Conservation (phyloP, 164 flowering plant genomes). For the Pachysandra terminalis region DNA sequence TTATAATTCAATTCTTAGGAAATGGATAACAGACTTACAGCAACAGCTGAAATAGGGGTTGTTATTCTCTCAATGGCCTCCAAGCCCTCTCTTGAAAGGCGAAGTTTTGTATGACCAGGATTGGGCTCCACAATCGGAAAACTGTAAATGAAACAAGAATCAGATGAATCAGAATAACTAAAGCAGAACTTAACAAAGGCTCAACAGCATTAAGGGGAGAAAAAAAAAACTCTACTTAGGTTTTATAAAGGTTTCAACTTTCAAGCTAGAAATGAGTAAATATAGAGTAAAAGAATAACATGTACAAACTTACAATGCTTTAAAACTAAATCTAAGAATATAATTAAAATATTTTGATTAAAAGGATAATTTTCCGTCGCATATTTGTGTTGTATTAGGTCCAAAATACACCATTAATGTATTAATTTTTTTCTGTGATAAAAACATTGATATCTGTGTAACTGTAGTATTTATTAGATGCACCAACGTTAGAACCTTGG, state of each 20-base stretch:
- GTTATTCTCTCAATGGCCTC: slow-evolving; percentile 84
- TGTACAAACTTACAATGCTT: neutral
- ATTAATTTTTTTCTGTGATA: no score
- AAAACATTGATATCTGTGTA: no score
- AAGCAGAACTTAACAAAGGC: neutral
- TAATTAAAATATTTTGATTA: no score
- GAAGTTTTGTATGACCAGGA: slow-evolving; percentile 97
- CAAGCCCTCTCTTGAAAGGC: slow-evolving; percentile 83
- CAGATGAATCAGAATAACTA: slow-evolving; percentile 1
- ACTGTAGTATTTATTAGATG: no score
- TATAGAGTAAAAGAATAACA: neutral
- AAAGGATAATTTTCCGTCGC: no score
- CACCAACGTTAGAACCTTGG: no score
- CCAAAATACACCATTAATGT: no score
- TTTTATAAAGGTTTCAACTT: neutral
- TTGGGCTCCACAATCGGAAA: slow-evolving; percentile 99
- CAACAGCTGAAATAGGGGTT: slow-evolving; percentile 89
- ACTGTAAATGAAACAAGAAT: slow-evolving; percentile 33
- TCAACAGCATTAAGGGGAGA: neutral
- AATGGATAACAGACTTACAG: slow-evolving; percentile 50
- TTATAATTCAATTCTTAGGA: neutral
- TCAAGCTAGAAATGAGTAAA: neutral
- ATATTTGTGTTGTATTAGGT: no score
- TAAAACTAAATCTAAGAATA: neutral
- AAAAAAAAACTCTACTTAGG: neutral